Percentiles rank a stretch among this genome's conserved stretches.
These are phyloP conservation scores for Luzula sylvatica DNA, from an alignment of 176 grass and related monocot species.

Conservation along the genomic window DNA sequence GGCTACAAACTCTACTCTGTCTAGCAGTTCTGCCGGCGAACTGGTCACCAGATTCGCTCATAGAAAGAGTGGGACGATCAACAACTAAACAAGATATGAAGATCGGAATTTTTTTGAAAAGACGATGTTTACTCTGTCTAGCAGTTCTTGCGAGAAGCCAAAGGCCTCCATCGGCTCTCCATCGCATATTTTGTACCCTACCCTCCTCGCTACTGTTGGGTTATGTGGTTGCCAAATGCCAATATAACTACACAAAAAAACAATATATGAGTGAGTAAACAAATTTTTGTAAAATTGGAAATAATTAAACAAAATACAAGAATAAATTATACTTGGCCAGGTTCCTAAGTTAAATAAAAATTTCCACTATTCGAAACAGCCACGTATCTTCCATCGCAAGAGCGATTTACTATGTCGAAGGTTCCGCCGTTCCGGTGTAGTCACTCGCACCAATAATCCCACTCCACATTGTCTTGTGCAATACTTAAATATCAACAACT, in stretches of 20 bases:
- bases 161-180: constrained; percentile 14
- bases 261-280: background rate
- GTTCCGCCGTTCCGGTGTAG: constrained; percentile 97
- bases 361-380: constrained; percentile 92
- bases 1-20: no score
- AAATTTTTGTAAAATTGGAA: background rate
- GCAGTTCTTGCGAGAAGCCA: constrained; percentile 89
- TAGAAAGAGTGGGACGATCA: no score
- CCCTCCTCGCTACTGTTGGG: constrained; percentile 79
- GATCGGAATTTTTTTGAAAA: no score
- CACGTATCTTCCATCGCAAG: constrained; percentile 74
- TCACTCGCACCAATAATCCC: constrained; percentile 95
- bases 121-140: no score
- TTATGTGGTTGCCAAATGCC: constrained; percentile 99
- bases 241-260: constrained; percentile 42
- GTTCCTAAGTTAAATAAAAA: constrained; percentile 96
- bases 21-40: no score
- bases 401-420: constrained; percentile 85
- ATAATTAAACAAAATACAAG: constrained; percentile 7
- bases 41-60: no score
- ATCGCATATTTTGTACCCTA: constrained; percentile 99
- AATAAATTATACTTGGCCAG: constrained; percentile 47
- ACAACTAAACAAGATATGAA: no score
- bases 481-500: constrained; percentile 11
- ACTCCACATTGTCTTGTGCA: constrained; percentile 97